Conservation (phyloP, 768 basidiomycete species). For the Boletales sp. region DNA sequence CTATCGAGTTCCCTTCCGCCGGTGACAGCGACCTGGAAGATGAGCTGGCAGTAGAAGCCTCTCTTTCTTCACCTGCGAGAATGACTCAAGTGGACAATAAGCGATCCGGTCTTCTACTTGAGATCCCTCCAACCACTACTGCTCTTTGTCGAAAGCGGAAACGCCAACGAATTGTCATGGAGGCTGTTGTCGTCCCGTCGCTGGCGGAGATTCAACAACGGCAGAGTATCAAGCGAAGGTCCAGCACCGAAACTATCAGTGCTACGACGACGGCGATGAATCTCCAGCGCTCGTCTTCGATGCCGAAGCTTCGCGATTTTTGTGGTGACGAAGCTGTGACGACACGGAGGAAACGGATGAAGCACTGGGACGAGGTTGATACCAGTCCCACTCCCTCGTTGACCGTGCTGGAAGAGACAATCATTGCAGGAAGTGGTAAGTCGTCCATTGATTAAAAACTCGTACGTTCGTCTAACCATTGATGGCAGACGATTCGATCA, state of each 20-base stretch:
- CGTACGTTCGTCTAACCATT: slow-evolving; percentile 1
- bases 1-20: slow-evolving; percentile 25
- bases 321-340: slow-evolving; percentile 11
- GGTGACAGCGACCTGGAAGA: slow-evolving; percentile 30
- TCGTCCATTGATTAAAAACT: neutral
- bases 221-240: slow-evolving; percentile 15
- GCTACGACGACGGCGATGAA: slow-evolving; percentile 1
- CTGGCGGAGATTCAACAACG: slow-evolving; percentile 27
- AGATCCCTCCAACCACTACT: slow-evolving; percentile 3
- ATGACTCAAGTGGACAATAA: slow-evolving; percentile 3
- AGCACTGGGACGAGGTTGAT: slow-evolving; percentile 17
- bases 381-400: slow-evolving; percentile 15
- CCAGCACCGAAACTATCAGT: slow-evolving; percentile 13
- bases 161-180: slow-evolving; percentile 49
- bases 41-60: slow-evolving; percentile 23
- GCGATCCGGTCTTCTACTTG: neutral
- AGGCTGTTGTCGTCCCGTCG: slow-evolving; percentile 48
- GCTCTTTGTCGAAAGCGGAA: slow-evolving; percentile 32
- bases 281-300: slow-evolving; percentile 27
- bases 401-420: slow-evolving; percentile 22
- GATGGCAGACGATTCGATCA: slow-evolving; percentile 47
- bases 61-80: slow-evolving; percentile 19
- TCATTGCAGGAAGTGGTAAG: slow-evolving; percentile 35
- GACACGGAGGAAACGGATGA: slow-evolving; percentile 23
- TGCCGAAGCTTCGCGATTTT: slow-evolving; percentile 16